Evolutionary conservation across 768 basidiomycete genomes (phyloP), one percentile per base, ranked within the genome.

Genomic region (Lactarius pseudohatsudake): DNA sequence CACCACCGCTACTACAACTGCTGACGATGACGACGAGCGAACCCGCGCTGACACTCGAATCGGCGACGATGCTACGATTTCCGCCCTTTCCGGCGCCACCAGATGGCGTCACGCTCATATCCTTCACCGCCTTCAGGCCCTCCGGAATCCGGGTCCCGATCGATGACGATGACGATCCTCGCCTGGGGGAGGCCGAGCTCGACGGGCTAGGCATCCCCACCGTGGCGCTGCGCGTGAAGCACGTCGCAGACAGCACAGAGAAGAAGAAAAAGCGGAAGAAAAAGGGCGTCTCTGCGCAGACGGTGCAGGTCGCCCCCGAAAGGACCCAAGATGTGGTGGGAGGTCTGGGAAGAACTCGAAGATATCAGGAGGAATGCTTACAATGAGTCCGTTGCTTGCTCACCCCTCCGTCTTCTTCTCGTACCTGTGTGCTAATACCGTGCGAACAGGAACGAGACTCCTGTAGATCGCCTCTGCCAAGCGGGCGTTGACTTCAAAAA

Each of bases 161-260:
- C n/a, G 80, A 80, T 43, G 70, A 59, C 0, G 69, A 73, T n/a
- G 72, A 69, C 5, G 72, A 75, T 1, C 75, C 36, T 16, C 26
- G 9, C 2, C 41, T 69, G 0, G 65, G 75, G 4, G 79, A 81
- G 11, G 74, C 77, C 38, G 90, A 93, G 75, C 76, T 84, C 59
- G 91, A 94, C 72, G 84, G 82, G 0, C 73, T 83, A 1, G 90
- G 88, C 11, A 84, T 91, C 61, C 85, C 86, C 0, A 92, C 92
- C 15, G 77, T 92, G 28, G 72, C 78, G 43, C 76, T 90, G 63
- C 74, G 75, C 34, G 76, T 78, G 40, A 82, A 80, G 59, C 91
- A 92, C 70, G 68, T 73, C 1, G 81, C 80, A 4, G 87, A 89
- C 64, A 74, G 76, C 62, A 83, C 84, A 65, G 87, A 86, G 75